Evolutionary conservation across 2,329 filamentous ascomycete species (phyloP), one percentile per base, ranked within the genome.

Genomic region (Colletotrichum sp.): DNA sequence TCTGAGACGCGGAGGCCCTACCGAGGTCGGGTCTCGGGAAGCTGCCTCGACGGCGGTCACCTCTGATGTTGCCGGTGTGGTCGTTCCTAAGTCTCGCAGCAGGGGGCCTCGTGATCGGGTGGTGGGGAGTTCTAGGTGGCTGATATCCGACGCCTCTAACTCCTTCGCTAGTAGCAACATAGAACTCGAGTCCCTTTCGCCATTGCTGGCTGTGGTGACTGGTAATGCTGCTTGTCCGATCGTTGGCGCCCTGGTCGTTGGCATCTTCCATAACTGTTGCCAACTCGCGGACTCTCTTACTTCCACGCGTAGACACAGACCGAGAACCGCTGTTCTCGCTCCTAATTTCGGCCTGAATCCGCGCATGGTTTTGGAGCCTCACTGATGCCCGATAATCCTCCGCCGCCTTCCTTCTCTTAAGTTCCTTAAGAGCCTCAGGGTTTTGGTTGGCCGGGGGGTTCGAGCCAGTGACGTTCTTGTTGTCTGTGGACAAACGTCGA

Each of bases 401-500:
- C 38, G 69, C 18, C 36, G 59, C n/a, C 55, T 56, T 24, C 38
- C 66, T 38, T 38, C 32, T 59, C 36, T 55, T 58, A 18, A 36
- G 38, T 38, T 38, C 34, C 24, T 36, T 43, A 13, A 59, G 38
- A 48, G 13, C 28, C n/a, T 48, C 34, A 30, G 67, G 62, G 48
- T 36, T 38, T 26, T 56, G 48, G 36, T 32, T 32, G 16, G 69
- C 38, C 4, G 69, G 55, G 21, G 64, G 48, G 34, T 69, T 67
- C n/a, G 26, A 30, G 56, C 18, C 43, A 24, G 30, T 36, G 32
- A 43, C 81, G 61, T 84, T 87, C 3, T 80, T 78, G 9, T 86
- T 81, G 24, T 88, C 87, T 28, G 86, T 83, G 3, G 89, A 89
- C 7, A 90, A 82, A 48, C 86, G 87, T 59, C 85, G 84, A 71